Evolutionary conservation across 2,329 filamentous ascomycete species (phyloP), one percentile per base, ranked within the genome.

Genomic region (Bipolaris cookei): DNA sequence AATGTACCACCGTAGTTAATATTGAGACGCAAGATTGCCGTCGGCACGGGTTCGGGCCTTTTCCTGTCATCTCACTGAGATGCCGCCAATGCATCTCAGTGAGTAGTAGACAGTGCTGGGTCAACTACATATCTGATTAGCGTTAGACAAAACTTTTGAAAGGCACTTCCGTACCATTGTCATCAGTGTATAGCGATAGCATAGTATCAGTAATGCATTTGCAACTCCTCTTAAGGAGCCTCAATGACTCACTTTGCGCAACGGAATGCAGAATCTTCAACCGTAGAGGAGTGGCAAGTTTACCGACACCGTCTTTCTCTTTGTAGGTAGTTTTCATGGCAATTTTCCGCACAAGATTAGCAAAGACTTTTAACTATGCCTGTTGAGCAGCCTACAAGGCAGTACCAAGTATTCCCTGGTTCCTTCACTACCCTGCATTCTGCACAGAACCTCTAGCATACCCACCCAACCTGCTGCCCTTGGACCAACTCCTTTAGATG

Each of bases 31-130:
- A 37, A 20, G 32, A 42, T 42, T 46, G 32, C 25, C 25, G 39
- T 23, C 25, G 37, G 41, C 23, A 28, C 25, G 20, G 21, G 37
- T 47, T 58, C 51, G 41, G 51, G 50, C 51, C 54, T 51, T 42
- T 28, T 51, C 38, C 18, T 35, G 30, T 41, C 42, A 21, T 42
- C 32, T 51, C 34, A 41, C 8, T 23, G 51, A 37, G 8, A 45
- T 51, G 32, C 32, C 34, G 38, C 34, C 25, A 49, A 41, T 37
- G 23, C 44, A 30, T 32, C n/a, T 35, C 30, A 41, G 14, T 18
- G 25, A 53, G 13, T 20, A 45, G 13, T 20, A 51, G 10, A 34
- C 47, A 43, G 16, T 23, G 21, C 45, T 45, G 44, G 13, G 8
- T 23, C 34, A 41, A 49, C 11, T 16, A 13, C 23, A 43, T 32